phyloP scores from a whole-genome alignment of 2,329 filamentous ascomycete genomes.

The Colletotrichum godetiae region DNA sequence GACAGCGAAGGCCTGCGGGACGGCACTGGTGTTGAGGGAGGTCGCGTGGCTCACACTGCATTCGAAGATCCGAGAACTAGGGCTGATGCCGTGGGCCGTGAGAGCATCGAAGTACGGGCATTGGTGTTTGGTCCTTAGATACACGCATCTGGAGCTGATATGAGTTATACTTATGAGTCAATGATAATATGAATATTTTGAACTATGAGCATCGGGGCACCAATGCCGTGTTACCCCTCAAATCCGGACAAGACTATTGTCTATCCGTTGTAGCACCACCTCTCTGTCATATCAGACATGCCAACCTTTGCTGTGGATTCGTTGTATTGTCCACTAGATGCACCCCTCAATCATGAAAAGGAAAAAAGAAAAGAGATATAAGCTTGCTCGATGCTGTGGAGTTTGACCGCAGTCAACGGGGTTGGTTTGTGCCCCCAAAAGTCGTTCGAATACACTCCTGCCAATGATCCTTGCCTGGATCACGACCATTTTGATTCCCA shows the following conservation, averaged over 20 bases:
- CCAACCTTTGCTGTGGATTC: slow-evolving; percentile 13
- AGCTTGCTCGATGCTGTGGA: slow-evolving; percentile 14
- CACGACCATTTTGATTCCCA: slow-evolving; percentile 3
- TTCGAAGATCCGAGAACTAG: slow-evolving; percentile 82
- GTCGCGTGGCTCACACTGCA: slow-evolving; percentile 77
- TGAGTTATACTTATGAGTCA: slow-evolving; percentile 2
- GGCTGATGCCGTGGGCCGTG: slow-evolving; percentile 75
- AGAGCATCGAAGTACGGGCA: slow-evolving; percentile 91
- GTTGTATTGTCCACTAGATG: slow-evolving; percentile 12
- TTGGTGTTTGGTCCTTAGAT: slow-evolving; percentile 78
- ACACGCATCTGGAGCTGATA: not conserved
- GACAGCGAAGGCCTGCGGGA: slow-evolving; percentile 71
- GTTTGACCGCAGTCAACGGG: slow-evolving; percentile 5
- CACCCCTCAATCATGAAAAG: slow-evolving; percentile 12
- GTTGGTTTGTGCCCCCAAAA: not conserved
- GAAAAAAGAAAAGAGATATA: slow-evolving; percentile 8
- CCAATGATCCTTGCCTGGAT: not conserved
- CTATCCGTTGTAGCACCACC: slow-evolving; percentile 8
- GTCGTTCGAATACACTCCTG: not conserved
- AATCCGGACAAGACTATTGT: not conserved
- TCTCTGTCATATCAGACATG: not conserved
- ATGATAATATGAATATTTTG: slow-evolving; percentile 25
- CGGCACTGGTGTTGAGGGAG: slow-evolving; percentile 61
- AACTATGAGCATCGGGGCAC: slow-evolving; percentile 29
- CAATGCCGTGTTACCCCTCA: slow-evolving; percentile 16